Conservation (phyloP, 257 asterid genomes). For the Ligustrum vulgare region DNA sequence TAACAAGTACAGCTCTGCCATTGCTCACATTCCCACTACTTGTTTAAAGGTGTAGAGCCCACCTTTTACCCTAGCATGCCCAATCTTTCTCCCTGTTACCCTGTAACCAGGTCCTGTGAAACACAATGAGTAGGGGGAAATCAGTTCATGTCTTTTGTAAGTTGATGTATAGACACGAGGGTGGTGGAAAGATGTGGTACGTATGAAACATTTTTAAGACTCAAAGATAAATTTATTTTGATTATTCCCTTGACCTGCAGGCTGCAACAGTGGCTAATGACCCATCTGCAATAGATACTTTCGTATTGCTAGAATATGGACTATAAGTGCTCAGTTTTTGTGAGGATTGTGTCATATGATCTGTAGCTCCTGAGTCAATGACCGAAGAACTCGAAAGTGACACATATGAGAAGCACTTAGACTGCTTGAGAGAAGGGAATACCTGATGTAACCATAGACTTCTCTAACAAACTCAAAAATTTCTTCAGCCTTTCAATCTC, state of each 20-base stretch:
- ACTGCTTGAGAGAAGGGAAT: neutral
- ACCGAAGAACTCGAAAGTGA: neutral
- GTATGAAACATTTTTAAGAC: neutral
- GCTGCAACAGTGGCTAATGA: neutral
- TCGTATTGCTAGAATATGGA: neutral
- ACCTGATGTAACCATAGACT: neutral
- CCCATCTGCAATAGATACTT: neutral
- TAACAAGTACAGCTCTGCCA: too few species aligned
- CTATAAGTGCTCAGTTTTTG: neutral
- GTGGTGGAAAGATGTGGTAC: neutral
- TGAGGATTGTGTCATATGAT: neutral
- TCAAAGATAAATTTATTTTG: neutral
- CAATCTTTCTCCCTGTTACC: neutral
- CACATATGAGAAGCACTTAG: neutral
- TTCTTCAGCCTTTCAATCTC: neutral
- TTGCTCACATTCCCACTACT: neutral
- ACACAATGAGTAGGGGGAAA: neutral
- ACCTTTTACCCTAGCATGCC: neutral
- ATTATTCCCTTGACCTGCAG: neutral
- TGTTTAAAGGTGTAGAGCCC: neutral
- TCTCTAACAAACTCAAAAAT: neutral
- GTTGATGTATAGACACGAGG: neutral
- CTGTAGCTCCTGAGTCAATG: neutral
- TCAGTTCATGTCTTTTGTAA: neutral
- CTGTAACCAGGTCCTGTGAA: neutral